phyloP scores from a whole-genome alignment of 805 yeast genomes.

The Starmerella tilneyi region DNA sequence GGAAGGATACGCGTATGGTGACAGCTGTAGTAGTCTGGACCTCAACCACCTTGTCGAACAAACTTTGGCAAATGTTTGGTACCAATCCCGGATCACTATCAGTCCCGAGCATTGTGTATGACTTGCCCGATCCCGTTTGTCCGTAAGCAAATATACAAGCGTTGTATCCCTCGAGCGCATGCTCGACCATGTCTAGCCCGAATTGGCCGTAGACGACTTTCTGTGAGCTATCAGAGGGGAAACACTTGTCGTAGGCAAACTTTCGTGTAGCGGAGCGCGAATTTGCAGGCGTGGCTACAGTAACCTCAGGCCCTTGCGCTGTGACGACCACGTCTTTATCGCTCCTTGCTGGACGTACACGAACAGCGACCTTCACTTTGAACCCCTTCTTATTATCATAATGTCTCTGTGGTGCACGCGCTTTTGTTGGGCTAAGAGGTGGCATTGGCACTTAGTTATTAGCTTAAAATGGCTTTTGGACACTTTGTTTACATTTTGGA shows the following conservation, averaged over 20 bases:
- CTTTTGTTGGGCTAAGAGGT: background rate
- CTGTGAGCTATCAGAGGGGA: slow-evolving; percentile 42
- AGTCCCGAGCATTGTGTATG: slow-evolving; percentile 69
- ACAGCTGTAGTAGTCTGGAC: slow-evolving; percentile 34
- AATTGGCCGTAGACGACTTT: slow-evolving; percentile 40
- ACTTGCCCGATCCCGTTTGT: slow-evolving; percentile 78
- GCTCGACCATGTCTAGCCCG: slow-evolving; percentile 52
- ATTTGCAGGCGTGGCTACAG: slow-evolving; percentile 24
- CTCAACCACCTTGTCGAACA: slow-evolving; percentile 38
- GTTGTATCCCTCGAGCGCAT: slow-evolving; percentile 58
- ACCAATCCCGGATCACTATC: slow-evolving; percentile 50
- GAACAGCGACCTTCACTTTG: slow-evolving; percentile 34
- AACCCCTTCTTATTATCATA: slow-evolving; percentile 7
- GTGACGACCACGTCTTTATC: slow-evolving; percentile 16
- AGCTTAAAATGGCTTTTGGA: too few species aligned
- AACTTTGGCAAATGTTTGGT: slow-evolving; percentile 47
- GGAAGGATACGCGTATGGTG: slow-evolving; percentile 47
- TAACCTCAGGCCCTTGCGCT: slow-evolving; percentile 22
- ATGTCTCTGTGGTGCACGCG: background rate
- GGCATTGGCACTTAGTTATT: too few species aligned
- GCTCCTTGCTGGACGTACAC: slow-evolving; percentile 32
- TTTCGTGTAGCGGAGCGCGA: slow-evolving; percentile 23
- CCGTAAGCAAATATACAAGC: slow-evolving; percentile 71
- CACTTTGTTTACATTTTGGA: too few species aligned
- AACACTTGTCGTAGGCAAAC: slow-evolving; percentile 44